Conservation (phyloP, 345 rosid genomes). For the Populus pruinosa region DNA sequence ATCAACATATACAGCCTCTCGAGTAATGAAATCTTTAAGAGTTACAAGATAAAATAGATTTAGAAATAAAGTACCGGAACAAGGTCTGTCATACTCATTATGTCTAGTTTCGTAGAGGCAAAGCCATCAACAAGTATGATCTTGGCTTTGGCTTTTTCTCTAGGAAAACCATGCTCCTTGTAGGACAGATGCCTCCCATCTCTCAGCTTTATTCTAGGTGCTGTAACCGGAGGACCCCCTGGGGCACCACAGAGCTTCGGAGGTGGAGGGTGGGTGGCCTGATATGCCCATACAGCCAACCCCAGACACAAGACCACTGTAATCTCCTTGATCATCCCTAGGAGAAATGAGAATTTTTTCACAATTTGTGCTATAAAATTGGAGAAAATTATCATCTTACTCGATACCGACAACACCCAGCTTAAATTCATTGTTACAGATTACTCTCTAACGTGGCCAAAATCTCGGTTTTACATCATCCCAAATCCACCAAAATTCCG, state of each 20-base stretch:
- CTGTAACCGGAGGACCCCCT: conserved; percentile 21
- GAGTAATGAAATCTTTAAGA: not conserved
- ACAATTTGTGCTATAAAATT: not conserved
- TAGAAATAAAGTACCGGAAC: not conserved
- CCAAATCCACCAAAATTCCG: not conserved
- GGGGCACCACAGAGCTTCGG: conserved; percentile 16
- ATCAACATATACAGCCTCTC: not conserved
- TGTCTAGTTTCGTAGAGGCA: not conserved
- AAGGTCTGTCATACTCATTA: not conserved
- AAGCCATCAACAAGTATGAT: conserved; percentile 23
- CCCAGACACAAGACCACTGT: conserved; percentile 12
- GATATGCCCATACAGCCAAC: conserved; percentile 20
- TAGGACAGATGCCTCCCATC: conserved; percentile 30
- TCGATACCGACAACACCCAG: not conserved
- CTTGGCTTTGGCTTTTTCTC: conserved; percentile 20
- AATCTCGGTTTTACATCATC: not conserved
- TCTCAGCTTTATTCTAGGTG: conserved; percentile 25
- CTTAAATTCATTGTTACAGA: not conserved
- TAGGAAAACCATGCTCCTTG: conserved; percentile 15
- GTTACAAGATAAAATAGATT: not conserved
- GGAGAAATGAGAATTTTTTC: not conserved
- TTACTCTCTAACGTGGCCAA: not conserved
- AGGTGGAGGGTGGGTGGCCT: conserved; percentile 11
- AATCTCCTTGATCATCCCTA: conserved; percentile 11
- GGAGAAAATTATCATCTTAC: not conserved